Evolutionary conservation across 805 yeast genomes (phyloP).

Genomic region (Candida saitoana): DNA sequence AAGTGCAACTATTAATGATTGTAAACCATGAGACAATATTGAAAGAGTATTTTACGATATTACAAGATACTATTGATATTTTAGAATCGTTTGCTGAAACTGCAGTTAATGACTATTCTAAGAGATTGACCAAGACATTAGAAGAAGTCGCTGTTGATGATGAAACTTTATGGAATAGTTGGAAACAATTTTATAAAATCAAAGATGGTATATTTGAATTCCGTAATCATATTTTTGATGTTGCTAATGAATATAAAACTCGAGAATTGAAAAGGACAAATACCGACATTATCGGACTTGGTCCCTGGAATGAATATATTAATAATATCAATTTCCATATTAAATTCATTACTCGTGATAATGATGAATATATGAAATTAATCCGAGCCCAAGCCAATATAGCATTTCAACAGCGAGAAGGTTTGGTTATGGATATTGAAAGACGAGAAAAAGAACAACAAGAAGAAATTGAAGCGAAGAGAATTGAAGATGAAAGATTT

Average conservation of each 20-base stretch:
- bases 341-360: slow-evolving; percentile 51
- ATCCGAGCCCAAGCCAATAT: slow-evolving; percentile 42
- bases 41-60: slow-evolving; percentile 24
- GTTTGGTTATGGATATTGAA: slow-evolving; percentile 9
- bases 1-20: slow-evolving; percentile 23
- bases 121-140: slow-evolving; percentile 44
- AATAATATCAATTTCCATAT: slow-evolving; percentile 43
- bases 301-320: slow-evolving; percentile 31
- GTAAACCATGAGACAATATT: slow-evolving; percentile 25
- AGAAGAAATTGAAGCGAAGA: slow-evolving; percentile 64
- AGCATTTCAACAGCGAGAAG: slow-evolving; percentile 39
- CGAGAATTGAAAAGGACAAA: slow-evolving; percentile 33
- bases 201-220: slow-evolving; percentile 52
- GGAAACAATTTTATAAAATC: slow-evolving; percentile 58
- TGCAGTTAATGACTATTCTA: slow-evolving; percentile 60
- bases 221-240: slow-evolving; percentile 47
- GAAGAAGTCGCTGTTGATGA: slow-evolving; percentile 12
- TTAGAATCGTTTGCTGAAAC: slow-evolving; percentile 73
- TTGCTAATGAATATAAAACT: slow-evolving; percentile 18
- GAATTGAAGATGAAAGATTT: slow-evolving; percentile 39
- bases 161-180: slow-evolving; percentile 42
- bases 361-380: slow-evolving; percentile 50
- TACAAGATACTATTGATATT: slow-evolving; percentile 53
- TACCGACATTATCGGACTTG: slow-evolving; percentile 50
- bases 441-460: slow-evolving; percentile 27